phyloP scores from a whole-genome alignment of 2,329 filamentous ascomycete species.

The Tolypocladium tropicale region DNA sequence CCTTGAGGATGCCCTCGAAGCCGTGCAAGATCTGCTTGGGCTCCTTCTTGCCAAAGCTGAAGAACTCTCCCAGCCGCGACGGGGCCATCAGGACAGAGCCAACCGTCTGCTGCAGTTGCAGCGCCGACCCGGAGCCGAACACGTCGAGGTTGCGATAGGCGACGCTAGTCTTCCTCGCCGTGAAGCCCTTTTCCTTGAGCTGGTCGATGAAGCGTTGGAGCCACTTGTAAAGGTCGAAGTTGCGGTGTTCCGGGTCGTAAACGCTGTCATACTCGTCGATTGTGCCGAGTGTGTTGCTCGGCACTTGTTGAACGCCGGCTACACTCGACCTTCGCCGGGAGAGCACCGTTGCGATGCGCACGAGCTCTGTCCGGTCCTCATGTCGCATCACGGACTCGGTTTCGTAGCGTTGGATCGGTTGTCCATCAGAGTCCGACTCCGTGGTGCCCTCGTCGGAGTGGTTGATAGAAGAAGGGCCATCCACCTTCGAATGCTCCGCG shows the following conservation, averaged over 20 bases:
- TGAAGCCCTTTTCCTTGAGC: constrained; percentile 45
- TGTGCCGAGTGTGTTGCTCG: constrained; percentile 8
- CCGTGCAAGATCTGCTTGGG: constrained; percentile 50
- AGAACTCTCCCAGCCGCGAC: constrained; percentile 43
- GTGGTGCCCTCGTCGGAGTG: not conserved
- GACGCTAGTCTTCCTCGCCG: constrained; percentile 44
- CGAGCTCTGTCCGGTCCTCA: constrained; percentile 24
- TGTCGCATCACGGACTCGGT: constrained; percentile 17
- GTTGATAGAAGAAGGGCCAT: not conserved
- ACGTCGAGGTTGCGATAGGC: constrained; percentile 57
- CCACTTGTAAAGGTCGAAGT: constrained; percentile 33
- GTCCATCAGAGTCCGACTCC: not conserved
- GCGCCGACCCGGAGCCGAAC: constrained; percentile 53
- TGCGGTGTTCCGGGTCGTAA: constrained; percentile 24
- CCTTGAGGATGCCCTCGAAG: constrained; percentile 54
- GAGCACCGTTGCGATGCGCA: constrained; percentile 27
- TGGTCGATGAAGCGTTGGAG: constrained; percentile 25
- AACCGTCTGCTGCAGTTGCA: constrained; percentile 61
- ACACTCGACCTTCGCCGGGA: constrained; percentile 21
- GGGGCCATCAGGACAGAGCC: constrained; percentile 47
- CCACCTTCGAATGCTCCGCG: not conserved
- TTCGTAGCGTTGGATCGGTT: constrained; percentile 1
- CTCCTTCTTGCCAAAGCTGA: constrained; percentile 33
- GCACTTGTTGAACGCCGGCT: constrained; percentile 6
- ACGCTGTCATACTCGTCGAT: constrained; percentile 18